Evolutionary conservation across 139 green algal genomes (phyloP).

Genomic region (Yamagishiella unicocca): DNA sequence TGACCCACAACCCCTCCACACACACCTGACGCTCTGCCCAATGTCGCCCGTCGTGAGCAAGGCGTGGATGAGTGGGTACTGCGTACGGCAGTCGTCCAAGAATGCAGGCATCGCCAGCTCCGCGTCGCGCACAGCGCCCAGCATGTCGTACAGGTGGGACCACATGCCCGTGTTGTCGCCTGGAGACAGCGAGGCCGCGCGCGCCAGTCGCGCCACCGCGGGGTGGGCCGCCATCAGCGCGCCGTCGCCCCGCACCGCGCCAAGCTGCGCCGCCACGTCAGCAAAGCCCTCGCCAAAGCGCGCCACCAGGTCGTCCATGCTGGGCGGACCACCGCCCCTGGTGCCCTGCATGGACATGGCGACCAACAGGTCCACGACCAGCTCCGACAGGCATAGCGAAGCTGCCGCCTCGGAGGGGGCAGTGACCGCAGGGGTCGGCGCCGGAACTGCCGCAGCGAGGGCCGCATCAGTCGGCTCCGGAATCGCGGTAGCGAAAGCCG

Average conservation of each 20-base stretch:
- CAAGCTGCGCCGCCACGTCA: neutral
- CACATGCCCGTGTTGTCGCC: slow-evolving; percentile 9
- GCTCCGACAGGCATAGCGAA: no score
- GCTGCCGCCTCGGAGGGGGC: no score
- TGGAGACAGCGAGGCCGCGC: neutral
- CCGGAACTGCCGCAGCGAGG: neutral
- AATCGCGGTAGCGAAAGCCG: no score
- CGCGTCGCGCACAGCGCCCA: neutral
- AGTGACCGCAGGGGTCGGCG: no score
- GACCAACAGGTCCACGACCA: slow-evolving; percentile 25
- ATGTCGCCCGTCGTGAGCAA: slow-evolving; percentile 23
- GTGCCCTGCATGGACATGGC: slow-evolving; percentile 3
- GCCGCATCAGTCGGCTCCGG: no score
- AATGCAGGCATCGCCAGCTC: slow-evolving; percentile 15
- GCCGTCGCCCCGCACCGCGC: neutral
- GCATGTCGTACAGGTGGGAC: slow-evolving; percentile 32
- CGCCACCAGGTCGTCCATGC: neutral
- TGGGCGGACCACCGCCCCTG: neutral
- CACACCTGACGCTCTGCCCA: slow-evolving; percentile 29
- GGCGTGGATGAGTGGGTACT: neutral
- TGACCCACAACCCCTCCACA: neutral
- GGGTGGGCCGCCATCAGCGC: slow-evolving; percentile 2
- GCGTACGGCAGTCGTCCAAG: neutral
- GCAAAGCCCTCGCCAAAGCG: slow-evolving; percentile 11
- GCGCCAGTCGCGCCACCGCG: neutral